Evolutionary conservation across 2,329 filamentous ascomycete genomes (phyloP).

Genomic region (Cadophora luteo-olivacea): DNA sequence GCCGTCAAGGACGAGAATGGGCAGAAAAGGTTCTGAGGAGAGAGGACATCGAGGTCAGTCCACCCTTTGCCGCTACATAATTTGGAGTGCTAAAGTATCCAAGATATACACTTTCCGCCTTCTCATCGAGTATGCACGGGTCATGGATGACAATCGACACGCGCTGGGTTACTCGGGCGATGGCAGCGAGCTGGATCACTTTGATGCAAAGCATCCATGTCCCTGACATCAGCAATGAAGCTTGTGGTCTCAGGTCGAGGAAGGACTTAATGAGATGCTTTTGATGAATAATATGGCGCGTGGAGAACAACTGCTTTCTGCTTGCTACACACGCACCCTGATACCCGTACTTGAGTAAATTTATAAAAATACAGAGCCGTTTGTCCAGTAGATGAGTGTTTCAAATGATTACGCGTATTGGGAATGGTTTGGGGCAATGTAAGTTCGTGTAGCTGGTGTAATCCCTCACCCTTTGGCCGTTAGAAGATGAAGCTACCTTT

Average conservation of each 20-base stretch:
- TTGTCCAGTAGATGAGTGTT: no score
- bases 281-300: background rate
- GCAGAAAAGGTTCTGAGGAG: conserved; percentile 72
- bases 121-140: conserved; percentile 65
- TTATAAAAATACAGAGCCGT: no score
- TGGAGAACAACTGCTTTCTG: background rate
- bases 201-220: conserved; percentile 35
- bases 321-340: no score
- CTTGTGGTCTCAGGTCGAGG: background rate
- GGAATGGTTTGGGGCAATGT: no score
- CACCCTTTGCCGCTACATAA: conserved; percentile 35
- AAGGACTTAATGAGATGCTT: background rate
- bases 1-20: conserved; percentile 72
- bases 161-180: conserved; percentile 44
- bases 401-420: no score
- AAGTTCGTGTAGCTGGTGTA: no score
- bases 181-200: conserved; percentile 44
- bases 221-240: background rate
- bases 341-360: no score
- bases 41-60: conserved; percentile 75
- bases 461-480: no score
- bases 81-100: conserved; percentile 19
- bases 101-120: conserved; percentile 68
- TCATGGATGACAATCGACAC: conserved; percentile 48
- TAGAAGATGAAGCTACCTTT: no score